Conservation (phyloP, 2,329 filamentous ascomycete genomes). For the Lasiodiplodia gonubiensis region DNA sequence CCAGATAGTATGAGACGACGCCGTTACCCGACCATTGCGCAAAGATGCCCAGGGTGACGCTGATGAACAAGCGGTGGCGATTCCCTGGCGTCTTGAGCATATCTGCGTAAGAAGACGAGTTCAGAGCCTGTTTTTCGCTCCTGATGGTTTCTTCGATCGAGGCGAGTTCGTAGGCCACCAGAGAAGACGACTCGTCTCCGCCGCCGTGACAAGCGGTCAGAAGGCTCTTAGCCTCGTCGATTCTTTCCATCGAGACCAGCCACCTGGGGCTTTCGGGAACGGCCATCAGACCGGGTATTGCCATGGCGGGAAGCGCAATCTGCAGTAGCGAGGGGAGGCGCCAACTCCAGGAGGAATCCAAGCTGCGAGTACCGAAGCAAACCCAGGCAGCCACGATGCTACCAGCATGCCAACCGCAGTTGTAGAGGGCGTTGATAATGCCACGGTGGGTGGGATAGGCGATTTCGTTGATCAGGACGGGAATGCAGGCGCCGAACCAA, state of each 20-base stretch:
- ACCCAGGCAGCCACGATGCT: constrained; percentile 54
- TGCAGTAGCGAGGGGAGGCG: constrained; percentile 49
- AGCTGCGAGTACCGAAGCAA: constrained; percentile 52
- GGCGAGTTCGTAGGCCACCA: constrained; percentile 56
- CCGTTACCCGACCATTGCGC: constrained; percentile 64
- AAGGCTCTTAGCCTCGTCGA: constrained; percentile 57
- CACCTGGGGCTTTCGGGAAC: constrained; percentile 65
- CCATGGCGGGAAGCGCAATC: constrained; percentile 55
- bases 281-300: constrained; percentile 48
- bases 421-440: constrained; percentile 44
- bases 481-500: constrained; percentile 64
- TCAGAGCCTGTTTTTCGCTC: constrained; percentile 55
- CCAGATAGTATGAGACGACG: constrained; percentile 52
- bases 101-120: constrained; percentile 51
- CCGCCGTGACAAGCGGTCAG: constrained; percentile 61
- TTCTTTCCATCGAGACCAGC: constrained; percentile 51
- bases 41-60: constrained; percentile 61
- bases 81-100: constrained; percentile 59
- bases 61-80: constrained; percentile 59
- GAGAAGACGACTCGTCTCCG: constrained; percentile 48
- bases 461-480: constrained; percentile 53
- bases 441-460: constrained; percentile 50
- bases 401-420: constrained; percentile 46
- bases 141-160: constrained; percentile 58
- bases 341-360: constrained; percentile 49